Base-by-base conservation (phyloP, 176 grass and related monocot species). In the Leersia perrieri region DNA sequence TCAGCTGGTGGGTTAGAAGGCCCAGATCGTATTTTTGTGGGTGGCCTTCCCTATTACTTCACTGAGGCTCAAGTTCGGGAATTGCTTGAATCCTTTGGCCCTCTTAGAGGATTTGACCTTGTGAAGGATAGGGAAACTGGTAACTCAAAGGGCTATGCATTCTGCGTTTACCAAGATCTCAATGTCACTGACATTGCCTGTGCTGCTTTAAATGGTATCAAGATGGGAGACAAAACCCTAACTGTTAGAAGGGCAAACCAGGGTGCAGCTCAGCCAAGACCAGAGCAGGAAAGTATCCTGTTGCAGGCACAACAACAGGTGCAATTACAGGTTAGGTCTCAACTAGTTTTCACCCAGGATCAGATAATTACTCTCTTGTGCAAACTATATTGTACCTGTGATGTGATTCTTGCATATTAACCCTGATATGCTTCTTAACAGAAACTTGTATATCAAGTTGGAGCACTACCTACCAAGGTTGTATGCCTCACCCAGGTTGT, bases 201-300 rank as follows among this genome's bases (percentile, higher is more conserved):
- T 57, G 96, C 92, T 41, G 96, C 96, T 66, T 86, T 99, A 76
- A 99, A 99, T 82, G 96, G 96, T 22, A 99, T 99, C 68, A 99
- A 99, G 79, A 99, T 99, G 96, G 96, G 96, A 73, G 96, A 95
- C 88, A 99, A 99, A 85, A 99, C 96, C 28, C 90, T 99, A 70
- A 99, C 96, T 51, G 96, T 99, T 29, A 86, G 96, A 66, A 85
- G 96, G 36, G 96, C 96, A 66, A 99, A 93, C 79, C 96, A 99
- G 75, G 96, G 96, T n/a, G 32, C 90, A 61, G 42, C 85, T 27
- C 96, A 99, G 68, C 89, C 96, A 33, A 94, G 92, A 72, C 92
- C 96, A 66, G 96, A 99, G 36, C 96, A 99, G 78, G 96, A 99
- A 87, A 99, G 53, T 75, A 83, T 99, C 71, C 76, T 95, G 28